A percentile compares a stretch with the other conserved stretches of the same genome.
Evolutionary conservation across 164 flowering plant species (phyloP).

Genomic region (Stephania cephalantha): DNA sequence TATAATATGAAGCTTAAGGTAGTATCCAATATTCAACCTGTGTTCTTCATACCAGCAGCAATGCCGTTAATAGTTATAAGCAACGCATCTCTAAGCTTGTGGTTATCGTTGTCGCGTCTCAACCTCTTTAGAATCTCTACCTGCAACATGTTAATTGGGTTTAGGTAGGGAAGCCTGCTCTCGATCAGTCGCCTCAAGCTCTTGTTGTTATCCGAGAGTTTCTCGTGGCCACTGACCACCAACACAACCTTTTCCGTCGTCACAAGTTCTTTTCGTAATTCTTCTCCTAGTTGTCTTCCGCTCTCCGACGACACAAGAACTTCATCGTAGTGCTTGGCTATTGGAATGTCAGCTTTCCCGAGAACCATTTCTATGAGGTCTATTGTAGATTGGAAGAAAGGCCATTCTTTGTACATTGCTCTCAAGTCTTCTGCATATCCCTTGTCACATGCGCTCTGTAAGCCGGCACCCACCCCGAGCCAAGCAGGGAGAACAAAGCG

Average conservation of each 20-base stretch:
- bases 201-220: slow-evolving; percentile 58
- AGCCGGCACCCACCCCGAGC: slow-evolving; percentile 93
- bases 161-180: slow-evolving; percentile 75
- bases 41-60: slow-evolving; percentile 98
- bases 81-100: slow-evolving; percentile 78
- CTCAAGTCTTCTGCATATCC: slow-evolving; percentile 63
- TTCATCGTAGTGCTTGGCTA: slow-evolving; percentile 82
- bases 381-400: slow-evolving; percentile 81
- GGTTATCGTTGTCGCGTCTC: slow-evolving; percentile 66
- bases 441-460: slow-evolving; percentile 70
- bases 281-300: slow-evolving; percentile 57
- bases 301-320: slow-evolving; percentile 71
- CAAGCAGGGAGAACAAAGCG: slow-evolving; percentile 91
- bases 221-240: slow-evolving; percentile 71
- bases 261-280: slow-evolving; percentile 59
- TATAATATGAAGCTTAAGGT: background rate
- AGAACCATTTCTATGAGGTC: slow-evolving; percentile 96
- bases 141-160: slow-evolving; percentile 82
- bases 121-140: slow-evolving; percentile 78
- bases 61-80: slow-evolving; percentile 92
- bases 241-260: slow-evolving; percentile 63
- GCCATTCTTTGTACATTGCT: slow-evolving; percentile 94
- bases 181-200: slow-evolving; percentile 76
- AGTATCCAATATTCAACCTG: slow-evolving; percentile 42
- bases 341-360: slow-evolving; percentile 74